A percentile compares a stretch with the other conserved stretches of the same genome.
Conservation (phyloP, 2,329 filamentous ascomycete species). For the Aspergillus piperis region DNA sequence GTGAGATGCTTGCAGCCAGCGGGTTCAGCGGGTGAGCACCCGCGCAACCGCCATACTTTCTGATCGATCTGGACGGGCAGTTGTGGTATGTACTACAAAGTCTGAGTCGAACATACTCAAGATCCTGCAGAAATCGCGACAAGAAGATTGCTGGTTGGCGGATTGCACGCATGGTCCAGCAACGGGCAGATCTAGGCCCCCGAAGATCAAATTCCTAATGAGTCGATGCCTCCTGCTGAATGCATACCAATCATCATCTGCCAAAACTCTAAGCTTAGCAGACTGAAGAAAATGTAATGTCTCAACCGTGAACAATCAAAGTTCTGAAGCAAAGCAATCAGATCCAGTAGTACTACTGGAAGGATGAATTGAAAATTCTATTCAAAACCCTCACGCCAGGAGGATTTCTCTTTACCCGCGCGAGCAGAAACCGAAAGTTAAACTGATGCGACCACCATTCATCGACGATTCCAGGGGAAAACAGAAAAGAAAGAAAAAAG, state of each 20-base stretch:
- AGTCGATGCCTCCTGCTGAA: background rate
- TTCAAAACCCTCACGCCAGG: background rate
- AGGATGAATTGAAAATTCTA: background rate
- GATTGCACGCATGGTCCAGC: background rate
- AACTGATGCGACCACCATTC: background rate
- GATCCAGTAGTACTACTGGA: background rate
- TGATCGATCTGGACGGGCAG: background rate
- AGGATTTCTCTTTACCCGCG: background rate
- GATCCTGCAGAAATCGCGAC: background rate
- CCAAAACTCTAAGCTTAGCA: background rate
- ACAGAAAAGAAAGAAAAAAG: background rate
- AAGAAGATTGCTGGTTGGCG: background rate
- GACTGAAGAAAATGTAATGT: conserved; percentile 1
- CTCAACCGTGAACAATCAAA: background rate
- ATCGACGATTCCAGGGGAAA: background rate
- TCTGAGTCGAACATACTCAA: background rate
- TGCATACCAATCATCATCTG: background rate
- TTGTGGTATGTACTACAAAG: background rate
- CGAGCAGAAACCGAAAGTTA: background rate
- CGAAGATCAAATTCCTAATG: background rate
- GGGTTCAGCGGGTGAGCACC: background rate
- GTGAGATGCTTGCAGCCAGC: conserved; percentile 2
- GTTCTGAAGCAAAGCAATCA: background rate
- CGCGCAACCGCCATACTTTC: background rate
- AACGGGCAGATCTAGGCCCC: background rate